Base-by-base conservation (phyloP, 345 rosid genomes). In the Boechera retrofracta region DNA sequence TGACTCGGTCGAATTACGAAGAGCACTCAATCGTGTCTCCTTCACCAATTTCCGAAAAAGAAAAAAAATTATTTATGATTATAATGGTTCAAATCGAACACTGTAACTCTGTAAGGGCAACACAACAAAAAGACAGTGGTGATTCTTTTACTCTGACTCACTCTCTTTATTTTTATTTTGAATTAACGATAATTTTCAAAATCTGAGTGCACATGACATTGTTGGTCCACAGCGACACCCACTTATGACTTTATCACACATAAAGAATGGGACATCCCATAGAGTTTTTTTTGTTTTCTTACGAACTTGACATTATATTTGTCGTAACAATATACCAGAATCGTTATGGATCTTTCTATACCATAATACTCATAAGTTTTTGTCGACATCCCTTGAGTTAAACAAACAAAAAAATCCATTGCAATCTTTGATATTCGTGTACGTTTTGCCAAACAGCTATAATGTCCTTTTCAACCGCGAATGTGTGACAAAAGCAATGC, bases 201-300 rank as follows among this genome's bases (percentile, higher is more conserved):
- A 64, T 56, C 24, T 38, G 72, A 71, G 80, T 77, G 77, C 77
- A 77, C 77, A 71, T 77, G 77, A 58, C 77, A 39, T 13, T 65
- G 62, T 65, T 71, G 77, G 81, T 72, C 81, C 67, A 69, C 74
- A 76, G 56, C 61, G 48, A 44, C 48, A 18, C 47, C 69, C 79
- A 72, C 81, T 77, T 49, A 38, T 12, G 67, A 77, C 80, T 71
- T 64, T 77, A 77, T 64, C 76, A 64, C 6, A 56, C 72, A 64
- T 66, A 71, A 64, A 39, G 72, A 71, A 64, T 63, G 67, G 42
- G 76, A 77, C 80, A 45, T 54, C 35, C 52, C 49, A 36, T 55
- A 56, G 26, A 47, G 61, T 26, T 77, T 7, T 76, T 77, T 76
- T 77, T 77, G 71, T 71, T 64, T 56, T 29, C 15, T 71, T 45